Evolutionary conservation across 495 filamentous ascomycete genomes (phyloP), one percentile per base, ranked within the genome.

Genomic region (Aspergillus ostianus): DNA sequence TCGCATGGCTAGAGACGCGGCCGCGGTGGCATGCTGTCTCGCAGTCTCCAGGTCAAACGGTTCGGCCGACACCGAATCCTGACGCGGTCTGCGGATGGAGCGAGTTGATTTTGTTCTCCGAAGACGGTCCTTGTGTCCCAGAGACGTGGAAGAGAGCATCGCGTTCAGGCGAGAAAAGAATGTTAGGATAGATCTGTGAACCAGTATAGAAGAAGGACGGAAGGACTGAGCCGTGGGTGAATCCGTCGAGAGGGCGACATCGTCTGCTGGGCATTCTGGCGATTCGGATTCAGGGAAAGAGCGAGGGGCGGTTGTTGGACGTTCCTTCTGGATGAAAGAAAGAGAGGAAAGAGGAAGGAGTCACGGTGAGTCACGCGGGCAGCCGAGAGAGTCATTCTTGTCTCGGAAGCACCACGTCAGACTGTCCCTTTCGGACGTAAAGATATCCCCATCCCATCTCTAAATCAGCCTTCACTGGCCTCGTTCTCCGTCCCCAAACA

Each of bases 1-100:
- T 15, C 74, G 68, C 74, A 85, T 91, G 46, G 90, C 89, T 60
- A 80, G 72, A 23, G 77, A 78, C n/a, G 90, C 89, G 51, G 90
- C 90, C 45, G 82, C 80, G 10, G 86, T 80, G 29, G 90, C 89
- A 67, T 90, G 82, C 32, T 78, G 73, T 51, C 83, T 79, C 12
- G 83, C 82, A n/a, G 79, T 64, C 19, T 81, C 77, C 8, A 85
- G 77, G 49, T 85, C 77, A 47, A 85, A 76, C 36, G 78, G 65
- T 36, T 84, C 78, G 17, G 70, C 50, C 15, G 70, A 66, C 57
- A 59, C 47, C 26, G 60, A 54, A 36, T 36, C 20, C 20, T 63
- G 60, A 21, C 67, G 64, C 19, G 61, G 57, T 49, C 75, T 81
- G 56, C 78, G 77, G 32, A 84, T 74, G 18, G 87, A 89, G 50